Evolutionary conservation across 1,284 basidiomycete genomes (phyloP).

Genomic region (Pisolithus thermaeus): DNA sequence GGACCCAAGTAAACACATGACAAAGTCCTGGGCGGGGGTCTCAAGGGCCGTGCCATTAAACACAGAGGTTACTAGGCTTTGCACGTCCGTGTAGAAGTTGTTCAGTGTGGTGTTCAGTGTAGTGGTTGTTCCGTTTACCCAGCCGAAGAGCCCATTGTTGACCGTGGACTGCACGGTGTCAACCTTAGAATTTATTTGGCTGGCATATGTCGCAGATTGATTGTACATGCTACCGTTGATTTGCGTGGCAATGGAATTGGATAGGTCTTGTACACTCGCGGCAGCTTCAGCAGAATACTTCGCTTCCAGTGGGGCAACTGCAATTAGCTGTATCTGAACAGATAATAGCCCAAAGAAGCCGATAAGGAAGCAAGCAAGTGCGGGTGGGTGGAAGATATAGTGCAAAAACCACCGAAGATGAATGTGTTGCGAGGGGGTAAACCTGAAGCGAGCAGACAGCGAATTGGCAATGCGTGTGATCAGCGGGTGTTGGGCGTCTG

Average conservation of each 20-base stretch:
- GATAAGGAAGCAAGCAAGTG: slow-evolving; percentile 84
- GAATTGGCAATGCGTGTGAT: slow-evolving; percentile 58
- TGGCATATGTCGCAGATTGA: slow-evolving; percentile 74
- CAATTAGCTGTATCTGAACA: slow-evolving; percentile 81
- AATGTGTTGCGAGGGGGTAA: slow-evolving; percentile 56
- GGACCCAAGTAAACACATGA: slow-evolving; percentile 83
- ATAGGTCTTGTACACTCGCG: slow-evolving; percentile 59
- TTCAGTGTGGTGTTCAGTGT: slow-evolving; percentile 80
- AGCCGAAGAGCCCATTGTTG: slow-evolving; percentile 86
- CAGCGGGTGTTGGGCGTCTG: slow-evolving; percentile 63
- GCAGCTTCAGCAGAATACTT: slow-evolving; percentile 59
- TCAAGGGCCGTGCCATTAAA: slow-evolving; percentile 84
- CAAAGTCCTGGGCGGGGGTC: slow-evolving; percentile 78
- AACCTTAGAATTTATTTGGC: slow-evolving; percentile 68
- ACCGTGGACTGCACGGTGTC: slow-evolving; percentile 65
- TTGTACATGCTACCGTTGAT: slow-evolving; percentile 80
- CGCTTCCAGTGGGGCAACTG: slow-evolving; percentile 62
- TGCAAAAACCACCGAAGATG: slow-evolving; percentile 78
- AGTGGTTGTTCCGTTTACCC: slow-evolving; percentile 90
- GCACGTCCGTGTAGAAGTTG: slow-evolving; percentile 69
- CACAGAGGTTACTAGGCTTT: slow-evolving; percentile 61
- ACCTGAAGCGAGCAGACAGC: slow-evolving; percentile 43
- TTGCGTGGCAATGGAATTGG: slow-evolving; percentile 61
- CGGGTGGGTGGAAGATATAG: slow-evolving; percentile 88
- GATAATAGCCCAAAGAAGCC: slow-evolving; percentile 86